Evolutionary conservation across 2,329 filamentous ascomycete genomes (phyloP).

Genomic region (Xylaria sp.): DNA sequence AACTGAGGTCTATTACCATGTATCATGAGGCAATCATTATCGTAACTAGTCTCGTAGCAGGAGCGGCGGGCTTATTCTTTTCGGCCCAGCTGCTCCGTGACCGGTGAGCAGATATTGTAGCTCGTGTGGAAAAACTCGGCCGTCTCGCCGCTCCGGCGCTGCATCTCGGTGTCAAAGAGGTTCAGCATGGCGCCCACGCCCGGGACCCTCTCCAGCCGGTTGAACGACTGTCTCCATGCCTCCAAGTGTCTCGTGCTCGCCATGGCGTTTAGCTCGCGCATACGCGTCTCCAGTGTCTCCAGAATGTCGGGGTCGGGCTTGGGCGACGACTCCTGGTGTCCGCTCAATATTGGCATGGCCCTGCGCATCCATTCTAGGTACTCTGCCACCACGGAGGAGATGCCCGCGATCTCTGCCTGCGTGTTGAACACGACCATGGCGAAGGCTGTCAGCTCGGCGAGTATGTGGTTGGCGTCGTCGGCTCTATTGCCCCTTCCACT

Average conservation of each 20-base stretch:
- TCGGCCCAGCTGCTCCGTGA: slow-evolving; percentile 33
- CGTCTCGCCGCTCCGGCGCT: slow-evolving; percentile 37
- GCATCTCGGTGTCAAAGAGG: slow-evolving; percentile 39
- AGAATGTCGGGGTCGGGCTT: slow-evolving; percentile 35
- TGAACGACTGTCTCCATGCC: slow-evolving; percentile 37
- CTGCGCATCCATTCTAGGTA: slow-evolving; percentile 41
- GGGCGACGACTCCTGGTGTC: slow-evolving; percentile 1
- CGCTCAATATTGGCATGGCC: slow-evolving; percentile 18
- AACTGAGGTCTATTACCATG: slow-evolving; percentile 4
- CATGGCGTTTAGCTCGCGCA: slow-evolving; percentile 37
- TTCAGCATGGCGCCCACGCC: slow-evolving; percentile 38
- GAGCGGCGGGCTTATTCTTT: slow-evolving; percentile 20
- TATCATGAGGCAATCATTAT: slow-evolving; percentile 2
- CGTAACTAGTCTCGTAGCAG: slow-evolving; percentile 8
- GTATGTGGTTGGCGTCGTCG: slow-evolving; percentile 39
- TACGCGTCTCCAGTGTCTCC: slow-evolving; percentile 38
- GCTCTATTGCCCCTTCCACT: slow-evolving; percentile 21
- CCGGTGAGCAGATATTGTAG: slow-evolving; percentile 35
- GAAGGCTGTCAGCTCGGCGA: slow-evolving; percentile 41
- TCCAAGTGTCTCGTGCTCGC: slow-evolving; percentile 36
- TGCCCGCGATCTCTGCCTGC: slow-evolving; percentile 41
- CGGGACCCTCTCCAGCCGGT: slow-evolving; percentile 33
- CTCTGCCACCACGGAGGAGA: slow-evolving; percentile 41
- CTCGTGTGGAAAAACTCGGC: slow-evolving; percentile 38
- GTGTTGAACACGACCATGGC: slow-evolving; percentile 40